Conservation (phyloP, 2,329 filamentous ascomycete species). For the Botrytis pseudocinerea region DNA sequence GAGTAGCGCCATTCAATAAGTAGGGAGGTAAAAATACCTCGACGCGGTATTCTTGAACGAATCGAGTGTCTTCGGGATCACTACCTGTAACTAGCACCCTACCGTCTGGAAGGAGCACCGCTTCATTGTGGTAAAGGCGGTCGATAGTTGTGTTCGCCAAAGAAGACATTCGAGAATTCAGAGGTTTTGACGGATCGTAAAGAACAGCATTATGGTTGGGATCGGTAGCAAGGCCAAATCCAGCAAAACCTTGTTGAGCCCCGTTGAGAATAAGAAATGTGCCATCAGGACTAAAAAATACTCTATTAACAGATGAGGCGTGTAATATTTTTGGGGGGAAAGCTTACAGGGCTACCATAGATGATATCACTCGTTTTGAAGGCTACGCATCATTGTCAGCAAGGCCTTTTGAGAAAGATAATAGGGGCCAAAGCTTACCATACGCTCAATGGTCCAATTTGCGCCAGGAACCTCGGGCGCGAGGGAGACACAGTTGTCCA, state of each 20-base stretch:
- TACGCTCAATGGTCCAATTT: conserved; percentile 64
- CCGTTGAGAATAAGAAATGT: conserved; percentile 65
- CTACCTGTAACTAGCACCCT: conserved; percentile 57
- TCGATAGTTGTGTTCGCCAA: conserved; percentile 65
- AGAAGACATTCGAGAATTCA: conserved; percentile 57
- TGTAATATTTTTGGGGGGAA: no score
- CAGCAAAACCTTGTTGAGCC: conserved; percentile 58
- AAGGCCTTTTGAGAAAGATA: not conserved
- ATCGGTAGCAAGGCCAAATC: conserved; percentile 60
- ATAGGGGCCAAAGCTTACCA: conserved; percentile 44
- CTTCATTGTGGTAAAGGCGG: conserved; percentile 65
- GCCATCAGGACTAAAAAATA: conserved; percentile 51
- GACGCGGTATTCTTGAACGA: conserved; percentile 55
- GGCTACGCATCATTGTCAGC: conserved; percentile 39
- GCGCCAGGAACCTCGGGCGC: conserved; percentile 56
- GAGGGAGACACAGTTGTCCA: conserved; percentile 67
- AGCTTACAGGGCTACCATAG: conserved; percentile 55
- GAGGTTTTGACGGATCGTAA: conserved; percentile 58
- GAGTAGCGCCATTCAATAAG: conserved; percentile 50
- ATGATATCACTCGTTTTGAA: conserved; percentile 60
- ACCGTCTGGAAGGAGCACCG: conserved; percentile 61
- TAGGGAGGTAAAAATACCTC: conserved; percentile 67
- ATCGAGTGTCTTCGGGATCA: conserved; percentile 44
- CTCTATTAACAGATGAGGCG: not conserved
- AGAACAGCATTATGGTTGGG: conserved; percentile 59